Conservation (phyloP, 495 filamentous ascomycete species). For the Aspergillus wentii region DNA sequence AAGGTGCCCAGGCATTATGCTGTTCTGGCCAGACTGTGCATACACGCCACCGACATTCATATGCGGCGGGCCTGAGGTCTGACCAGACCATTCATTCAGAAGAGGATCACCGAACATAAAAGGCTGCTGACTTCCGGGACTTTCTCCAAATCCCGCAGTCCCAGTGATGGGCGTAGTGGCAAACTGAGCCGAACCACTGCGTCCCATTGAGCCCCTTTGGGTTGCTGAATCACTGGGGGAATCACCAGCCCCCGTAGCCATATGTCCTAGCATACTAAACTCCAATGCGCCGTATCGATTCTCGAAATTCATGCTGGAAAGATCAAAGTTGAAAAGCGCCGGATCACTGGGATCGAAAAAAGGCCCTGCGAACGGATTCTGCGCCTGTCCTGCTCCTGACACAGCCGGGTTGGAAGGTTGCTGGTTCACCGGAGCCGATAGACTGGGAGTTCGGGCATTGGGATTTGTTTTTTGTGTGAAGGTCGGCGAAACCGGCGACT, state of each 20-base stretch:
- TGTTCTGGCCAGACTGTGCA: conserved; percentile 27
- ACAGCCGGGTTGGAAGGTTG: conserved; percentile 27
- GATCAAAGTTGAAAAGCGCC: conserved; percentile 86
- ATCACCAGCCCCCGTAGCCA: conserved; percentile 81
- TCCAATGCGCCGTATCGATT: conserved; percentile 92
- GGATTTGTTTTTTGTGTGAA: conserved; percentile 47
- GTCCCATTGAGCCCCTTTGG: conserved; percentile 45
- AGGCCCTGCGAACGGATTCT: conserved; percentile 49
- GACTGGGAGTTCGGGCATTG: conserved; percentile 32
- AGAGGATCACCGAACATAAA: conserved; percentile 46
- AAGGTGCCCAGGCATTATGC: conserved; percentile 36
- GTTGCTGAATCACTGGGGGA: conserved; percentile 61
- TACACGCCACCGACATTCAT: conserved; percentile 41
- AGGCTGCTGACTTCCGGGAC: conserved; percentile 38
- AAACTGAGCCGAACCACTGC: conserved; percentile 44
- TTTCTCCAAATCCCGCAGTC: conserved; percentile 36
- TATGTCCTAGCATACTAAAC: conserved; percentile 90
- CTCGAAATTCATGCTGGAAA: conserved; percentile 90
- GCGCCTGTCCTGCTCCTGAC: conserved; percentile 27
- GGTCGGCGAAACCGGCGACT: conserved; percentile 65
- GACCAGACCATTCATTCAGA: conserved; percentile 41
- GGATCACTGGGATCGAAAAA: conserved; percentile 89
- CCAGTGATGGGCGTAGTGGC: conserved; percentile 28
- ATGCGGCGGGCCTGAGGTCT: conserved; percentile 32
- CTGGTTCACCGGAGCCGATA: conserved; percentile 31